phyloP scores from a whole-genome alignment of 2,329 filamentous ascomycete genomes.

The Botrytis fabae region DNA sequence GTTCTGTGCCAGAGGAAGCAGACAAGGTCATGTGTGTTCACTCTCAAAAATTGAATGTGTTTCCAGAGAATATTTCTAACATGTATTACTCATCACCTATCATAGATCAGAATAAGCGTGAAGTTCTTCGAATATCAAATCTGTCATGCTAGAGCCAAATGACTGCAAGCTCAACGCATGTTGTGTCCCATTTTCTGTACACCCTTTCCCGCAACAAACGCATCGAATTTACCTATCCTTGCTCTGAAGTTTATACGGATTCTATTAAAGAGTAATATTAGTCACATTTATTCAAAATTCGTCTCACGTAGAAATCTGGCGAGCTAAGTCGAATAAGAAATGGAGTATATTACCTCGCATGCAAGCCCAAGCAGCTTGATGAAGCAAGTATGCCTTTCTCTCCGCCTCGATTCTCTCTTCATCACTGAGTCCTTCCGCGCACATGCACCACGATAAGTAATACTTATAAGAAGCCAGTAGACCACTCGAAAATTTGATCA shows the following conservation, averaged over 20 bases:
- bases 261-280: background rate
- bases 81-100: background rate
- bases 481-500: background rate
- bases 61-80: background rate
- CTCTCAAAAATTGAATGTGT: background rate
- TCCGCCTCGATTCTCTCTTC: background rate
- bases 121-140: background rate
- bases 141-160: background rate
- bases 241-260: background rate
- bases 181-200: background rate
- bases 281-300: background rate
- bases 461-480: background rate
- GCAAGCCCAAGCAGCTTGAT: background rate
- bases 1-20: background rate
- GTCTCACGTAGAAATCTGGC: background rate
- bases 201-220: background rate
- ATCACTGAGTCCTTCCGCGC: background rate
- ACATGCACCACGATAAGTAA: background rate
- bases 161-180: background rate
- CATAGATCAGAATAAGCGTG: too few relatives aligned
- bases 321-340: accelerated
- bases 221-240: background rate
- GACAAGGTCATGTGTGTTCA: background rate
- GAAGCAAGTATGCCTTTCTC: background rate
- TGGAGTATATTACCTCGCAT: background rate